Percentiles rank a stretch among this genome's conserved stretches.
Evolutionary conservation across 495 filamentous ascomycete species (phyloP).

Genomic region (Articulospora tetracladia): DNA sequence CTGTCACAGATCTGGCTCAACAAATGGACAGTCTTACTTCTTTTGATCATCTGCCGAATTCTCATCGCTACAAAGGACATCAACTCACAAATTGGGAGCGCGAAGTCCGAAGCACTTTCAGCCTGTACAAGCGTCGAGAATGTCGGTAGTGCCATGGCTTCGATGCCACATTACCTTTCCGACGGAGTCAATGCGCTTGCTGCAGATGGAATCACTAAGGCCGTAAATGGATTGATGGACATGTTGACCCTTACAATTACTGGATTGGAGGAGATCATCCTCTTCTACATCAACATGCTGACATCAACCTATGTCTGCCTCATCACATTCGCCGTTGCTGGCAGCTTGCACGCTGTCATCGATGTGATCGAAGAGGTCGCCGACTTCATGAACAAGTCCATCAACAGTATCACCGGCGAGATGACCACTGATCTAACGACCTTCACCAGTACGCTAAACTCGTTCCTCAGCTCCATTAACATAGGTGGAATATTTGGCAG

Average conservation of each 20-base stretch:
- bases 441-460: constrained; percentile 61
- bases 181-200: constrained; percentile 83
- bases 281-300: constrained; percentile 88
- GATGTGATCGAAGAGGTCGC: constrained; percentile 66
- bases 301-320: constrained; percentile 86
- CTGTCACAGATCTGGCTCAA: constrained; percentile 97
- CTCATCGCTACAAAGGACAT: constrained; percentile 69
- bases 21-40: constrained; percentile 87
- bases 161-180: constrained; percentile 92
- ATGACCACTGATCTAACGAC: constrained; percentile 49
- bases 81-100: constrained; percentile 66
- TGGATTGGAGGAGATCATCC: constrained; percentile 78
- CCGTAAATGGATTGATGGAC: constrained; percentile 69
- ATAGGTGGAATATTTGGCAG: constrained; percentile 31
- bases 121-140: constrained; percentile 92
- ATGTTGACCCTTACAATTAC: constrained; percentile 76
- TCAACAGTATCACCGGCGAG: constrained; percentile 59
- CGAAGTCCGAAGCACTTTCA: constrained; percentile 75
- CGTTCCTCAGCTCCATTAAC: constrained; percentile 39
- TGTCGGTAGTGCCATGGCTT: constrained; percentile 92
- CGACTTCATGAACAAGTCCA: constrained; percentile 67
- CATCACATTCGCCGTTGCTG: constrained; percentile 72
- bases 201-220: constrained; percentile 69
- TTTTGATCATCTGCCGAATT: constrained; percentile 78
- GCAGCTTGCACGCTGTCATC: constrained; percentile 67